Evolutionary conservation across 306 rosid genomes (phyloP).

Genomic region (Notholithocarpus densiflorus): DNA sequence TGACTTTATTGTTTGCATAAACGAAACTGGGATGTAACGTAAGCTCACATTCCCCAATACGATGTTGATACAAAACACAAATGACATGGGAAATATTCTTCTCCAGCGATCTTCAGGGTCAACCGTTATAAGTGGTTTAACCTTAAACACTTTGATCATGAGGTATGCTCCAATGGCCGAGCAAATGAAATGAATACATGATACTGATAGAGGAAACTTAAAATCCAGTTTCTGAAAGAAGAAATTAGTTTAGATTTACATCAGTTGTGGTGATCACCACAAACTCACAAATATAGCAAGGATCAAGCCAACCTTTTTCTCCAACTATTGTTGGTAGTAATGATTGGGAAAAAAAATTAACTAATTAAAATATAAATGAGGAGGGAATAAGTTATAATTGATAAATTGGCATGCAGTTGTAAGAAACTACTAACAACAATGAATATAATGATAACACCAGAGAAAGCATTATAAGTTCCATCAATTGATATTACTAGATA

Average conservation of each 20-base stretch:
- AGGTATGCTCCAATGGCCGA: conserved; percentile 82
- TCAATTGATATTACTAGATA: not conserved
- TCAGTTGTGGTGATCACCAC: not conserved
- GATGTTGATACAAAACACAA: conserved; percentile 92
- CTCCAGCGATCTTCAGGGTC: conserved; percentile 91
- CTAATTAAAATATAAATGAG: not conserved
- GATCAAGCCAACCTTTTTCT: conserved; percentile 7
- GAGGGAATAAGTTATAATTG: not conserved
- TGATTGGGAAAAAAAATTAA: not conserved
- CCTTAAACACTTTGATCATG: conserved; percentile 73
- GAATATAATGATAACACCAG: not conserved
- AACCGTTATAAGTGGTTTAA: conserved; percentile 84
- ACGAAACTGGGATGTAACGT: conserved; percentile 95
- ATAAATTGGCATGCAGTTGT: not conserved
- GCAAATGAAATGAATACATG: conserved; percentile 90
- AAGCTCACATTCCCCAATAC: conserved; percentile 95
- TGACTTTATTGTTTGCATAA: conserved; percentile 98
- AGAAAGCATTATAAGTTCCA: not conserved
- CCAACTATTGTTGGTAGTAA: not conserved
- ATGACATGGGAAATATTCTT: conserved; percentile 99
- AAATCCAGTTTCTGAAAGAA: conserved; percentile 86
- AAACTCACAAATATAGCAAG: not conserved
- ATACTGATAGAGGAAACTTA: conserved; percentile 89
- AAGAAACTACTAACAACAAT: not conserved
- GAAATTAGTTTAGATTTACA: conserved; percentile 1